Percentiles rank a stretch among this genome's conserved stretches.
Evolutionary conservation across 2,329 filamentous ascomycete species (phyloP).

Genomic region (Colletotrichum spinosum): DNA sequence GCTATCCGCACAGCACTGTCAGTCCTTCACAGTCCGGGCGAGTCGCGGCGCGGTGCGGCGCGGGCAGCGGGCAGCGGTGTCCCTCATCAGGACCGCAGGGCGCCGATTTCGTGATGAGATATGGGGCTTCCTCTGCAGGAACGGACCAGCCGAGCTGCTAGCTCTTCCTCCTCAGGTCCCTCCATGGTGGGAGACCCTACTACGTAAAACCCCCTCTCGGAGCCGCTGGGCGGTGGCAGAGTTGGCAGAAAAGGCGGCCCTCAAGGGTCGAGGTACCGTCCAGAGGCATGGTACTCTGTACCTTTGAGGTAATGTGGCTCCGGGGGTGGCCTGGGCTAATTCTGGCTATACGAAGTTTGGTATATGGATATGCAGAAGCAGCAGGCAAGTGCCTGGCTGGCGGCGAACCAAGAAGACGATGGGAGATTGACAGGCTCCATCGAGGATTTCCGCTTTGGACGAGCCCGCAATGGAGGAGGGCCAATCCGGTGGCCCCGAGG

Average conservation of each 20-base stretch:
- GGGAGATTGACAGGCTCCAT: conserved; percentile 35
- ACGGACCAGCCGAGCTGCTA: conserved; percentile 35
- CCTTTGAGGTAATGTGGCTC: conserved; percentile 27
- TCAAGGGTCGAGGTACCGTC: too few species aligned
- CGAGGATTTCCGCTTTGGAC: conserved; percentile 33
- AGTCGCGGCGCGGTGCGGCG: conserved; percentile 17
- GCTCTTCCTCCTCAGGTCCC: conserved; percentile 15
- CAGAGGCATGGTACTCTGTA: neutral
- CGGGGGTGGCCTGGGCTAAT: conserved; percentile 36
- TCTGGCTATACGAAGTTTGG: conserved; percentile 38
- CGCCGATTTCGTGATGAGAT: conserved; percentile 34
- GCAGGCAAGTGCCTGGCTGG: conserved; percentile 34
- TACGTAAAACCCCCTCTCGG: conserved; percentile 27
- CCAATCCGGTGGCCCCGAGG: conserved; percentile 34
- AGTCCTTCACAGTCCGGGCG: conserved; percentile 3
- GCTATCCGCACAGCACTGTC: neutral
- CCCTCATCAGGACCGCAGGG: conserved; percentile 22
- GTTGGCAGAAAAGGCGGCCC: too few species aligned
- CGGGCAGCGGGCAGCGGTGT: conserved; percentile 6
- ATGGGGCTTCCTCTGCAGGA: conserved; percentile 34
- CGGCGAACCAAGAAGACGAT: conserved; percentile 34
- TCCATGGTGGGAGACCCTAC: conserved; percentile 14
- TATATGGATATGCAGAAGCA: conserved; percentile 35
- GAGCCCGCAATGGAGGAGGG: conserved; percentile 27
- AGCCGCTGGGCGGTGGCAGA: too few species aligned